Conservation (phyloP, 495 filamentous ascomycete genomes). For the Penicillium cinerascens region DNA sequence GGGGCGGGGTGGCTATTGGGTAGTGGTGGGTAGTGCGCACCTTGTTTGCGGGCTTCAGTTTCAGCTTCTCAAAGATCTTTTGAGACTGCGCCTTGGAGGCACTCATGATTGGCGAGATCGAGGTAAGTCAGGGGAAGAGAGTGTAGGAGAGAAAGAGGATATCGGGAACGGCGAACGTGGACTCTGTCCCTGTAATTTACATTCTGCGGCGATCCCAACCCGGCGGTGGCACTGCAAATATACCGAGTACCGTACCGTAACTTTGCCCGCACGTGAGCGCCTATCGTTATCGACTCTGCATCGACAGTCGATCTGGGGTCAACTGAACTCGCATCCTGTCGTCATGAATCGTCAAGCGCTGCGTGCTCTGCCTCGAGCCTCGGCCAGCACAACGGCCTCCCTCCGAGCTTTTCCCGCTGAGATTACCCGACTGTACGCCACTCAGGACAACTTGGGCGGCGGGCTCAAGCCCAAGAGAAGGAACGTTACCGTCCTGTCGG, state of each 20-base stretch:
- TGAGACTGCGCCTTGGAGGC: constrained; percentile 93
- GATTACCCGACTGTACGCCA: constrained; percentile 47
- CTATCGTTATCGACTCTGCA: background rate
- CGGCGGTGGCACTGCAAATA: constrained; percentile 3
- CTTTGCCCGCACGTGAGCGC: constrained; percentile 3
- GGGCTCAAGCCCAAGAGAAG: constrained; percentile 43
- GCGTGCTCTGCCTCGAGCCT: constrained; percentile 19
- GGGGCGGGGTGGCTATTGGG: constrained; percentile 16
- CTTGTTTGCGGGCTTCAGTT: constrained; percentile 90
- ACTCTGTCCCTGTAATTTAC: constrained; percentile 23
- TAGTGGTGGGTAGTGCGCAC: constrained; percentile 43
- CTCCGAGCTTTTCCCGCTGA: constrained; percentile 16
- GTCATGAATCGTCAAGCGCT: constrained; percentile 19
- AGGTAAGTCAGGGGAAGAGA: constrained; percentile 11
- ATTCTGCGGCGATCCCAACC: constrained; percentile 4
- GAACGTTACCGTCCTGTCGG: constrained; percentile 75
- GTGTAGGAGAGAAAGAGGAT: constrained; percentile 13
- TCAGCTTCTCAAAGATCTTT: constrained; percentile 97
- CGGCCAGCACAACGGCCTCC: constrained; percentile 5
- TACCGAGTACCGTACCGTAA: constrained; percentile 3
- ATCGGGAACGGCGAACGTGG: constrained; percentile 30
- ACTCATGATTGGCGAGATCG: constrained; percentile 55
- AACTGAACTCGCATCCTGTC: background rate
- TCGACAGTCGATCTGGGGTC: background rate
- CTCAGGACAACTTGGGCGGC: constrained; percentile 44